Base-by-base conservation (phyloP, 75 land plant genomes). In the Sequoiadendron giganteum region DNA sequence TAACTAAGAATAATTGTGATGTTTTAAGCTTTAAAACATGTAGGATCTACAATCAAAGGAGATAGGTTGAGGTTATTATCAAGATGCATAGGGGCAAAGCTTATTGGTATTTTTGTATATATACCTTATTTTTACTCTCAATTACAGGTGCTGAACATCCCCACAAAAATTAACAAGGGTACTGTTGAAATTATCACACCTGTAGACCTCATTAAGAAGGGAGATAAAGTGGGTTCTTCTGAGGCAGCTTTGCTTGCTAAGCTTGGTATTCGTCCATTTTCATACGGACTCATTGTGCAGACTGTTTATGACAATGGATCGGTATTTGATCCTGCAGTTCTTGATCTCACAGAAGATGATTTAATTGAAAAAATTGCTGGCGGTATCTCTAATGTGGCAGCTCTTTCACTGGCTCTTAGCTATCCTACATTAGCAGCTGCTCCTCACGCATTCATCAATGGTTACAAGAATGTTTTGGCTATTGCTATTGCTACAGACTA, bases 91-190 rank as follows among this genome's bases (percentile, higher is more conserved):
- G 3, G 48, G 43, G 16, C 9, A 42, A 13, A 82, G 49, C 18
- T 45, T 43, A 2, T 42, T 82, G 83, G 25, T 19, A 43, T 34
- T 82, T 82, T 21, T 45, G 2, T 5, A 43, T 14, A 4, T 82
- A 0, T 19, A 15, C 18, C 49, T 82, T 45, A 82, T 45, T 28
- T 82, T 21, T 43, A 42, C 13, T 13, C 18, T 45, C 25, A 25
- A 5, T 25, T 89, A 49, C 91, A 93, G 94, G 93, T 91, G 5
- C 86, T 93, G 38, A 93, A 91, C 87, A 93, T 93, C 19, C 94
- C 94, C 85, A 93, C 93, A 30, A 93, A 93, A 88, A 93, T 93
- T 88, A 93, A 93, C 93, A 93, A 93, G 89, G 94, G 94, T 34
- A 91, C 93, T 25, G 91, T 93, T 21, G 94, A 91, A 56, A 91